Base-by-base conservation (phyloP, 345 rosid genomes). In the Gossypium sturtianum region DNA sequence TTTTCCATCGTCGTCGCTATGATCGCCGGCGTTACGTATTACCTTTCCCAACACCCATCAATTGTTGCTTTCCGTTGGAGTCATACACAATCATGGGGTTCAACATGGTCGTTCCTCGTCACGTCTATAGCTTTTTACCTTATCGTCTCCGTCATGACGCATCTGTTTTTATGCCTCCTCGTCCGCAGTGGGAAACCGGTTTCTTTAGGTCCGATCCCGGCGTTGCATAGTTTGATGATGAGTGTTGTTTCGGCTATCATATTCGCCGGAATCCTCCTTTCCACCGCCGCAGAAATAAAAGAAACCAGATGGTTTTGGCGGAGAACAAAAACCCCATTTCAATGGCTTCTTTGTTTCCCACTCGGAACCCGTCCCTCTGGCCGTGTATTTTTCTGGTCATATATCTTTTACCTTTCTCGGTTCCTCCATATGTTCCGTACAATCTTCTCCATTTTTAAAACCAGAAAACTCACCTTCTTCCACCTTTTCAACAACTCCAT, bases 351-450 rank as follows among this genome's bases (percentile, higher is more conserved):
- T 75, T 94, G 97, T 74, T 94, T 92, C 71, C 98, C 98, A 0
- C 86, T 89, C 16, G 98, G 98, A 0, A 94, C 94, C 19, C 90
- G 97, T 2, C 94, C 97, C 7, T 92, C 98, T 0, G 98, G 97
- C 16, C 97, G 98, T 3, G 98, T 94, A 73, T 94, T 94, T 84
- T 94, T 94, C 84, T 94, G 98, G 98, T 94, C 98, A 0, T 94
- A 94, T 81, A 74, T 82, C n/a, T 94, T 90, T 81, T 59, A 59
- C 63, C 63, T 59, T 7, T 59, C 63, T 12, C 38, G 63, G 89
- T 91, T 27, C 66, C 89, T 82, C 94, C 97, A 0, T 89, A 91
- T 48, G 10, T 87, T 77, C 91, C 92, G 80, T 86, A 93, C 83
- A 92, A 90, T 80, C 67, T 87, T 94, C 92, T 84, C 97, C 3